Evolutionary conservation across 2,329 filamentous ascomycete genomes (phyloP).

Genomic region (Pseudogymnoascus sp.): DNA sequence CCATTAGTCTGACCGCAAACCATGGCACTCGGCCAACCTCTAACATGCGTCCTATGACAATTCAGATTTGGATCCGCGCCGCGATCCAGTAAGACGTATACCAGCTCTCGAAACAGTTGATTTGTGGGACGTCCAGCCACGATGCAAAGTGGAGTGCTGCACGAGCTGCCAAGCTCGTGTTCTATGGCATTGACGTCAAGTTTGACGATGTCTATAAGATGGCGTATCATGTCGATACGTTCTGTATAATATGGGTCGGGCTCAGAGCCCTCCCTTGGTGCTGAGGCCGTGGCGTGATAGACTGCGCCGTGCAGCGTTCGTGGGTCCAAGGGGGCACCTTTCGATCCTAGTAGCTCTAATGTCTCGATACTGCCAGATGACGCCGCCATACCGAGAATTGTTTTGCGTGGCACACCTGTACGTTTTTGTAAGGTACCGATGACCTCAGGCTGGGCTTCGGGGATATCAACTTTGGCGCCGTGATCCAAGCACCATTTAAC

Average conservation of each 20-base stretch:
- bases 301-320: constrained; percentile 11
- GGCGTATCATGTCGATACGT: constrained; percentile 12
- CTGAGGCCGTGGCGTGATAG: neutral
- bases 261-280: neutral
- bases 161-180: neutral
- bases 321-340: constrained; percentile 11
- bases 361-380: neutral
- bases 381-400: constrained; percentile 9
- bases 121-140: neutral
- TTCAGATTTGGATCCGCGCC: constrained; percentile 12
- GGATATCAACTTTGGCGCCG: constrained; percentile 5
- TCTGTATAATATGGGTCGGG: neutral
- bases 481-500: constrained; percentile 10
- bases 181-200: constrained; percentile 12
- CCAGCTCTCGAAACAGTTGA: neutral
- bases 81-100: constrained; percentile 10
- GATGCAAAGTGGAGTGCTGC: constrained; percentile 10
- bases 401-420: neutral
- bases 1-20: neutral
- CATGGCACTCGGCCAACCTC: neutral
- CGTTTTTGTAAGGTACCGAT: neutral
- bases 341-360: constrained; percentile 13
- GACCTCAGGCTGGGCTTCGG: neutral
- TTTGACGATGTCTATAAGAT: constrained; percentile 10
- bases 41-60: neutral